These are phyloP conservation scores for Neurospora sp. DNA, from an alignment of 495 filamentous ascomycete genomes.

Conservation along the genomic window DNA sequence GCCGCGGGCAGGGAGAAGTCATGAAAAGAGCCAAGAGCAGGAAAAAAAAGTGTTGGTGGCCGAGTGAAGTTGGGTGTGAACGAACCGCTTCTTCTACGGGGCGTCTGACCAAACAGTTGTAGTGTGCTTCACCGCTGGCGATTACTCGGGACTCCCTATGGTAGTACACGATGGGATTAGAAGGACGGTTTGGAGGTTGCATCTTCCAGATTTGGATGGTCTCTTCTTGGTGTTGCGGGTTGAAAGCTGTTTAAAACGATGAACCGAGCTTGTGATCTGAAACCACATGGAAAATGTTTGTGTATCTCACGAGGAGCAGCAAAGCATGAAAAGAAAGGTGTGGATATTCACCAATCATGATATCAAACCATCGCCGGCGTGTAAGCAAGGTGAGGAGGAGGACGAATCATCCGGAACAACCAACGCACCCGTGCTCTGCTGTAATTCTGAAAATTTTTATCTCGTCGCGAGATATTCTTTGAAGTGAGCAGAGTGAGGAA, in stretches of 20 bases:
- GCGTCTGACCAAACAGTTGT: background rate
- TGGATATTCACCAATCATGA: background rate
- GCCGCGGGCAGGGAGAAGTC: background rate
- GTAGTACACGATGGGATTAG: background rate
- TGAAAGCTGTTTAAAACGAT: background rate
- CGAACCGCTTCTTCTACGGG: background rate
- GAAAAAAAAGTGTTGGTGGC: background rate
- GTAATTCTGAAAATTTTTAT: background rate
- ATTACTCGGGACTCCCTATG: background rate
- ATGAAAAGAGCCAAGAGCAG: background rate
- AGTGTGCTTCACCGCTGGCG: background rate
- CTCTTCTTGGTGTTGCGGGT: background rate
- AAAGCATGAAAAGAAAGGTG: background rate
- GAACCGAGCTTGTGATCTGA: background rate
- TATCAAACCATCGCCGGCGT: background rate
- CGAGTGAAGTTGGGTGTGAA: background rate
- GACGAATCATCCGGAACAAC: background rate
- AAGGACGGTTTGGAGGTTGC: background rate
- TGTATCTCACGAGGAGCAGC: background rate
- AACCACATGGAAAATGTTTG: background rate
- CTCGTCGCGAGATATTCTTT: background rate
- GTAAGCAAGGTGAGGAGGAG: background rate
- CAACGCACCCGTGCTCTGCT: background rate
- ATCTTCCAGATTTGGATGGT: background rate
- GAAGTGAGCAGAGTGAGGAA: background rate